Evolutionary conservation across 257 asterid genomes (phyloP).

Genomic region (Solanum stenotomum): DNA sequence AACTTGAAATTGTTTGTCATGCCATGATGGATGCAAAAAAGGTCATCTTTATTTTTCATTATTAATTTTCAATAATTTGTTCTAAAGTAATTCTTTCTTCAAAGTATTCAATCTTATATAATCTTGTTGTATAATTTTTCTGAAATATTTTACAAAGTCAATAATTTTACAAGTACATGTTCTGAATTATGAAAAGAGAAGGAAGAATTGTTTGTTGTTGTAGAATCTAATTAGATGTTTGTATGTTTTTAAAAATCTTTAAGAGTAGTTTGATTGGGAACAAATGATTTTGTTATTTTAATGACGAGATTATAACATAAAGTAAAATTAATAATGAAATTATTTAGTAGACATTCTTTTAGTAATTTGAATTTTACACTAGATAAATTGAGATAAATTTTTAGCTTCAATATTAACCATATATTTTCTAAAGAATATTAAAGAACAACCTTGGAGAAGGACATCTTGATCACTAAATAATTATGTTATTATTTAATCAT

Average conservation of each 20-base stretch:
- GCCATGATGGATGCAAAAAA: conserved; percentile 5
- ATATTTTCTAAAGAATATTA: neutral
- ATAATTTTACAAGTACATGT: neutral
- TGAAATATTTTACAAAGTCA: neutral
- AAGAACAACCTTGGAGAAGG: neutral
- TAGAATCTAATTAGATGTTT: neutral
- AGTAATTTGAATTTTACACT: neutral
- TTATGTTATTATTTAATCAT: neutral
- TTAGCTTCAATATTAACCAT: neutral
- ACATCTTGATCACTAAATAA: neutral
- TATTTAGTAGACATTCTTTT: neutral
- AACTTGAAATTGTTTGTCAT: conserved; percentile 22
- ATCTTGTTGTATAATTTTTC: neutral
- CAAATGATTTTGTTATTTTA: neutral
- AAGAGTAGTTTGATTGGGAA: neutral
- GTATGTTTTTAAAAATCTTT: too few species aligned
- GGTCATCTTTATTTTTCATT: conserved; percentile 1
- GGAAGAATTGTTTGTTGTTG: neutral
- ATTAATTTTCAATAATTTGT: neutral
- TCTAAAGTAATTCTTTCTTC: neutral
- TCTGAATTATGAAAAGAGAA: too few species aligned
- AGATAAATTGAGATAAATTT: neutral
- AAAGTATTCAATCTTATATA: neutral
- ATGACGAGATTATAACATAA: neutral
- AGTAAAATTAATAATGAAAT: neutral